Base-by-base conservation (phyloP, 805 yeast genomes). In the Spathaspora arborariae region DNA sequence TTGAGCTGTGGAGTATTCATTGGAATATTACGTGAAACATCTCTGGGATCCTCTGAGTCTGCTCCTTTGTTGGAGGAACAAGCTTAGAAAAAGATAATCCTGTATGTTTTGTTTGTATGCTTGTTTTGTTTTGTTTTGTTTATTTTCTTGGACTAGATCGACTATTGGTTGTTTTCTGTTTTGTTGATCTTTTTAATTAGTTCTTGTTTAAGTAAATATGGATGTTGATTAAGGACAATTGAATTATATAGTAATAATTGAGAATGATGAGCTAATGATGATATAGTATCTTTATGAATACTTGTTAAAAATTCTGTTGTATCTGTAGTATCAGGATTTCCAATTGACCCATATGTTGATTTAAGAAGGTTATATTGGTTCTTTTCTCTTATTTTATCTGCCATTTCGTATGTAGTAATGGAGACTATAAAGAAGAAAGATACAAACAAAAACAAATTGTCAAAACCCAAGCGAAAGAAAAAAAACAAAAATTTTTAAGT, bases 271-370 rank as follows among this genome's bases (percentile, higher is more conserved):
- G 78, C 72, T 40, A 84, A 63, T 18, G 84, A 74, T 0, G 85
- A 75, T 47, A 79, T 78, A 1, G 88, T 79, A 55, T 87, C 95
- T 49, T 87, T 67, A 46, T 80, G 81, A 1, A 84, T 70, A 55
- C 85, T 87, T 5, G 76, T 63, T 50, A 83, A 56, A 80, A 92
- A 91, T 60, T 87, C 92, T 13, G 68, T 66, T 8, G 41, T 8
- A 44, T 83, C 70, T 0, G 84, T 71, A 0, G 95, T 89, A 45
- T 81, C 82, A 8, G 90, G 75, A 57, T 81, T 75, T 0, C 97
- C 97, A 1, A 91, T 62, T 1, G 96, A 96, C 19, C 84, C 69
- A 58, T 85, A 81, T 56, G 84, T 80, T 38, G 80, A 53, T 49
- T 69, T 70, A 20, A 60, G 63, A 41, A 53, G 59, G 45, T 57